phyloP scores from a whole-genome alignment of 305 asterid genomes.

The Fraxinus sp. region DNA sequence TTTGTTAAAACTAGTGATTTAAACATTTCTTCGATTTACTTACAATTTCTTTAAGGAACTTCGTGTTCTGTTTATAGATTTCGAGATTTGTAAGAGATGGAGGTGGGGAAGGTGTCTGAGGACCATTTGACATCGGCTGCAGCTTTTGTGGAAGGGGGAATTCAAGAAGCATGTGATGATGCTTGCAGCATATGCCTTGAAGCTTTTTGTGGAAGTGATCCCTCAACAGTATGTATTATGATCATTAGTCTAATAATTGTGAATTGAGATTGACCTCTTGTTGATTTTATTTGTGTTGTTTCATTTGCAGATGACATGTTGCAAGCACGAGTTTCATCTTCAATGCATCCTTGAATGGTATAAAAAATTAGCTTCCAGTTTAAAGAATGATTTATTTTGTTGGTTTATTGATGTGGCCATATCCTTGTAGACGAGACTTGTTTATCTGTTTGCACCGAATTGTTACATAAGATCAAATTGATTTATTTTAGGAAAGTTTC shows the following conservation, averaged over 20 bases:
- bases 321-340: conserved; percentile 91
- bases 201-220: conserved; percentile 64
- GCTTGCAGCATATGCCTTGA: conserved; percentile 95
- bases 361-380: not conserved
- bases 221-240: conserved; percentile 57
- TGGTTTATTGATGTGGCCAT: not conserved
- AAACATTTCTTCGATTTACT: not conserved
- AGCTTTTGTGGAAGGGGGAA: conserved; percentile 88
- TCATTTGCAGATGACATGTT: conserved; percentile 63
- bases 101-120: conserved; percentile 56
- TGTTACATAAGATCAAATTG: not conserved
- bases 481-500: not conserved
- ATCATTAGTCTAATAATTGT: not conserved
- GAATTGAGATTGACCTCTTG: conserved; percentile 14
- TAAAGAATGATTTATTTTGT: not conserved
- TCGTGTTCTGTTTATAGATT: conserved; percentile 10
- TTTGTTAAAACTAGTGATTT: not conserved
- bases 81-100: conserved; percentile 54
- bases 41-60: not conserved
- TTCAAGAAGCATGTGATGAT: conserved; percentile 85
- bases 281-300: conserved; percentile 15
- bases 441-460: not conserved
- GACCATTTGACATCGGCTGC: conserved; percentile 72
- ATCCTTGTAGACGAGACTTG: not conserved
- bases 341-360: conserved; percentile 88